Percentiles rank a stretch among this genome's conserved stretches.
Conservation (phyloP, 768 basidiomycete genomes). For the Pleurotus pulmonarius region DNA sequence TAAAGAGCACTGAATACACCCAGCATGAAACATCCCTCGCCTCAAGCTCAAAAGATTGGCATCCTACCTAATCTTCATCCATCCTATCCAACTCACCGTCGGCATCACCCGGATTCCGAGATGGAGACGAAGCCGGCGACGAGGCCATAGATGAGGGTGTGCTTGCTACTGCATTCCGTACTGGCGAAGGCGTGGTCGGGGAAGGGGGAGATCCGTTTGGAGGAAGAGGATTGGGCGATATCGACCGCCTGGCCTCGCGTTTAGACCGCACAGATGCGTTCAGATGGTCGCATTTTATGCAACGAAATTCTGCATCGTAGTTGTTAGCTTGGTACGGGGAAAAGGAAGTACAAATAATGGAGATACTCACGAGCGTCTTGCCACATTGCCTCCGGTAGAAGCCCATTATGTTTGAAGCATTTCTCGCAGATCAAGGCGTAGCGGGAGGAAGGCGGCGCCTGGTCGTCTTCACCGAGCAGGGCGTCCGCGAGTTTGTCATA, state of each 20-base stretch:
- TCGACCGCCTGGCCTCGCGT: conserved; percentile 16
- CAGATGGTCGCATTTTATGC: conserved; percentile 83
- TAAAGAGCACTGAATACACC: too few relatives aligned
- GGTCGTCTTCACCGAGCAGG: conserved; percentile 76
- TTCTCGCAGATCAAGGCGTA: conserved; percentile 88
- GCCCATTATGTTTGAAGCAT: conserved; percentile 86
- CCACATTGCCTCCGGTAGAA: conserved; percentile 80
- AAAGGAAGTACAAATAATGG: background rate
- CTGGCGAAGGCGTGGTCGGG: conserved; percentile 2
- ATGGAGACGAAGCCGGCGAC: conserved; percentile 4
- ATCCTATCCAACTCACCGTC: background rate
- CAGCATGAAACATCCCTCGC: background rate
- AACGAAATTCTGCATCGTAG: conserved; percentile 64
- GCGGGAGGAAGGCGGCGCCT: conserved; percentile 42
- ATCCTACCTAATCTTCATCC: background rate
- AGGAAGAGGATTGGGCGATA: conserved; percentile 16
- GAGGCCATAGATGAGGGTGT: conserved; percentile 9
- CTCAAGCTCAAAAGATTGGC: background rate
- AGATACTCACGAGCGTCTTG: conserved; percentile 71
- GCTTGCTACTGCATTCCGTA: background rate
- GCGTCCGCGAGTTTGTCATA: conserved; percentile 87
- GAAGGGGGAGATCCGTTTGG: background rate
- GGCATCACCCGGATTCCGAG: background rate
- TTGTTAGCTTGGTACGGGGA: background rate
- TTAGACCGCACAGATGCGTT: conserved; percentile 50